Conservation (phyloP, 495 filamentous ascomycete species). For the Emericellopsis terricola region DNA sequence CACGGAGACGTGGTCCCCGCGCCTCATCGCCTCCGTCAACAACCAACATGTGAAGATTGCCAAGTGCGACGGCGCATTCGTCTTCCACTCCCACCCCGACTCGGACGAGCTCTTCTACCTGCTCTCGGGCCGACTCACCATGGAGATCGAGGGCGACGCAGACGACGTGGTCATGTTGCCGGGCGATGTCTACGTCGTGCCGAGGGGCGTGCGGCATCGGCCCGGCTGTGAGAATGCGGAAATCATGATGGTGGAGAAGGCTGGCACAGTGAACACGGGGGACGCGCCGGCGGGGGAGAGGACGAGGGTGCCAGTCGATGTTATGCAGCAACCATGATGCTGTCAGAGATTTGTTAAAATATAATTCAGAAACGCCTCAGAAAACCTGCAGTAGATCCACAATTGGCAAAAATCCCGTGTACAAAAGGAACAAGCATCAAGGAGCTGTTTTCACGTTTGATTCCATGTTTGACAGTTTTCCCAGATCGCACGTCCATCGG, state of each 20-base stretch:
- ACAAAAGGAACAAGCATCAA: no score
- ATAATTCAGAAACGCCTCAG: no score
- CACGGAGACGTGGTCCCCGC: slow-evolving; percentile 5
- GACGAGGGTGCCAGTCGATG: not conserved
- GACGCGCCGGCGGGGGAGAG: not conserved
- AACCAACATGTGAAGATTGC: slow-evolving; percentile 17
- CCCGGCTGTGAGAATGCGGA: slow-evolving; percentile 4
- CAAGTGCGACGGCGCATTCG: slow-evolving; percentile 15
- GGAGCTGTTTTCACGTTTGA: no score
- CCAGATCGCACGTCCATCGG: no score
- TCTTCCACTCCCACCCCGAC: slow-evolving; percentile 18
- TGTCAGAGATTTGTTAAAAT: no score
- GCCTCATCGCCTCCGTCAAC: slow-evolving; percentile 10
- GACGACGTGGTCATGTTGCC: slow-evolving; percentile 3
- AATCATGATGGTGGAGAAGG: slow-evolving; percentile 5
- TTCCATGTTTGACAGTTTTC: no score
- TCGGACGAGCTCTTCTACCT: slow-evolving; percentile 22
- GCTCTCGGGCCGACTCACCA: slow-evolving; percentile 9
- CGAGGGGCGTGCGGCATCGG: slow-evolving; percentile 4
- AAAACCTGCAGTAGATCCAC: no score
- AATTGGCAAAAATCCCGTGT: no score
- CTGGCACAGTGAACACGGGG: slow-evolving; percentile 4
- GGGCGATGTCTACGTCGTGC: slow-evolving; percentile 5
- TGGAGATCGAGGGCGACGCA: slow-evolving; percentile 9
- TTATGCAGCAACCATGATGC: no score